These are phyloP conservation scores for Trametes pubescens DNA, from an alignment of 1,284 basidiomycete genomes.

Conservation along the genomic window DNA sequence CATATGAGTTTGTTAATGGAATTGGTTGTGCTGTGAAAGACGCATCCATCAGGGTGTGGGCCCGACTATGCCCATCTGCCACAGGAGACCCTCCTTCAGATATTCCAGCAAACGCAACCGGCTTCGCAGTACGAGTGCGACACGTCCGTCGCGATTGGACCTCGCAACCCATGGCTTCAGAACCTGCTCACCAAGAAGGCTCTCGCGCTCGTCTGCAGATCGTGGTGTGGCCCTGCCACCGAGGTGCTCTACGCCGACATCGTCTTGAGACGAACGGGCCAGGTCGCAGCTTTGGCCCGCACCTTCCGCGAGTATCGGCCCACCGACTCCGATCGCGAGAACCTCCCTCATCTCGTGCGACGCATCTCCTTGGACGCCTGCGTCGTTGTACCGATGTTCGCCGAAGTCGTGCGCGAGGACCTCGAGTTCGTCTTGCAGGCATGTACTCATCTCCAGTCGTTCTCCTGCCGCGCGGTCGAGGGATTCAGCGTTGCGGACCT, in stretches of 20 bases:
- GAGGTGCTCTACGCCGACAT: not conserved
- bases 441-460: too few relatives aligned
- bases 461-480: too few relatives aligned
- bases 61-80: not conserved
- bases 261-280: not conserved
- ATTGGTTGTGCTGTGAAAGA: not conserved
- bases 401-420: not conserved
- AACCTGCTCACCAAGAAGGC: not conserved
- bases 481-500: too few relatives aligned
- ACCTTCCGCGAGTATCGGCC: not conserved
- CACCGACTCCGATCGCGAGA: not conserved
- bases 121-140: not conserved
- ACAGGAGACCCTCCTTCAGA: not conserved
- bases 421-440: too few relatives aligned
- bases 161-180: not conserved
- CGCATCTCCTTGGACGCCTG: not conserved
- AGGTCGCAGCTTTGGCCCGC: constrained; percentile 1
- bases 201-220: not conserved
- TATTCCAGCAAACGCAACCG: not conserved
- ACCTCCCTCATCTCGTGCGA: not conserved
- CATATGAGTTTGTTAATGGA: too few relatives aligned
- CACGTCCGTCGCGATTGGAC: not conserved
- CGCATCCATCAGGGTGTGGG: not conserved
- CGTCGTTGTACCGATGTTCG: not conserved
- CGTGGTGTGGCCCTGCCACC: not conserved